phyloP scores from a whole-genome alignment of 2,329 filamentous ascomycete species.

The Penicillium occitanis region DNA sequence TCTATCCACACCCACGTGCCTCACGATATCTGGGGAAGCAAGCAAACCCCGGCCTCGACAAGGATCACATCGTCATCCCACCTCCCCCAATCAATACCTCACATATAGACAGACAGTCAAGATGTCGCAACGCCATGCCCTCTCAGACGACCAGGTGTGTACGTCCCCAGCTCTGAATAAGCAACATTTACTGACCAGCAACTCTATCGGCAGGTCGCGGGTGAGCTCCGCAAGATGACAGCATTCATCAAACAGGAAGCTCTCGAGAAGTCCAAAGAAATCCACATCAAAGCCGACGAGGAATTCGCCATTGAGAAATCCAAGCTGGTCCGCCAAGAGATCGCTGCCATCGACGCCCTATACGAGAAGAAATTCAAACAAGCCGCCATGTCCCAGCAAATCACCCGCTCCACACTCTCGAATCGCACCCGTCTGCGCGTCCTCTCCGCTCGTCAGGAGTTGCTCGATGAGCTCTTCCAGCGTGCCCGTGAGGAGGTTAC shows the following conservation, averaged over 20 bases:
- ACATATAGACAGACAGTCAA: constrained; percentile 47
- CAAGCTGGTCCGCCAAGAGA: constrained; percentile 96
- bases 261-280: constrained; percentile 93
- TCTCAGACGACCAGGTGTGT: constrained; percentile 93
- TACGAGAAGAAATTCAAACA: constrained; percentile 99
- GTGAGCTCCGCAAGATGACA: constrained; percentile 99
- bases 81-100: constrained; percentile 23
- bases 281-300: constrained; percentile 97
- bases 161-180: not conserved
- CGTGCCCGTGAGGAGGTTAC: constrained; percentile 70
- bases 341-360: constrained; percentile 80
- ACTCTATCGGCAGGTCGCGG: constrained; percentile 69
- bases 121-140: constrained; percentile 91
- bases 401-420: constrained; percentile 90
- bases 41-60: not conserved
- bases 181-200: constrained; percentile 21
- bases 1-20: not conserved
- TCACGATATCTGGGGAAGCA: not conserved
- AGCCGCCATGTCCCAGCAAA: constrained; percentile 97
- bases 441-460: constrained; percentile 80
- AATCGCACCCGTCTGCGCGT: constrained; percentile 95
- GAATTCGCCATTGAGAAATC: constrained; percentile 99
- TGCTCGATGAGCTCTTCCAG: constrained; percentile 89
- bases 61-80: constrained; percentile 22
- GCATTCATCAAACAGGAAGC: constrained; percentile 99